Percentiles rank a stretch among this genome's conserved stretches.
Conservation (phyloP, 164 flowering plant species). For the Aristolochia fimbriata region DNA sequence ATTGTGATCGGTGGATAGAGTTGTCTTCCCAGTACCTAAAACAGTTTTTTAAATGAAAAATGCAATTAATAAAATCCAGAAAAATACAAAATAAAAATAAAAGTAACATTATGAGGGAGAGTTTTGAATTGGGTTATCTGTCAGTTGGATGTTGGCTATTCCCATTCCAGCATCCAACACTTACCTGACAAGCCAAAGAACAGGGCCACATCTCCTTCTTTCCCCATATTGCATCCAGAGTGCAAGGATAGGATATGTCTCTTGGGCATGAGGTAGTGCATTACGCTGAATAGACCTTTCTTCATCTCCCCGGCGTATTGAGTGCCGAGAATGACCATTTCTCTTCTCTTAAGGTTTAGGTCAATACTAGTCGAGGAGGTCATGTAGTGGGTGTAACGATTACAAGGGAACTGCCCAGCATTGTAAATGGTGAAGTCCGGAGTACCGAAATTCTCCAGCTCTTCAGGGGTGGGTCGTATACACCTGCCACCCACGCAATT, state of each 20-base stretch:
- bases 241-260: constrained; percentile 91
- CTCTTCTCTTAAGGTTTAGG: constrained; percentile 79
- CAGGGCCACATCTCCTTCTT: constrained; percentile 95
- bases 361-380: constrained; percentile 98
- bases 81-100: not conserved
- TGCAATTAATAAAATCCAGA: constrained; percentile 4
- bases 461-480: constrained; percentile 96
- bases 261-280: constrained; percentile 99
- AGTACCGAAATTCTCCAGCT: constrained; percentile 94
- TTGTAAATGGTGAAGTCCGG: constrained; percentile 99
- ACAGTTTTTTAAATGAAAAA: not conserved
- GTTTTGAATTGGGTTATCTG: constrained; percentile 1
- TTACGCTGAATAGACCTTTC: constrained; percentile 91
- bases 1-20: constrained; percentile 90
- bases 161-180: not conserved
- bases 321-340: constrained; percentile 99
- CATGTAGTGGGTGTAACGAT: constrained; percentile 98
- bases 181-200: constrained; percentile 98
- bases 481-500: constrained; percentile 81
- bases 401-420: constrained; percentile 98
- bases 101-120: not conserved
- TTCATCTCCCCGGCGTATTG: constrained; percentile 99
- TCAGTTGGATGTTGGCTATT: not conserved
- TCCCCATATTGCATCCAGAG: constrained; percentile 99
- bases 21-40: constrained; percentile 96